phyloP scores from a whole-genome alignment of 164 flowering plant genomes.

The Santalum album region DNA sequence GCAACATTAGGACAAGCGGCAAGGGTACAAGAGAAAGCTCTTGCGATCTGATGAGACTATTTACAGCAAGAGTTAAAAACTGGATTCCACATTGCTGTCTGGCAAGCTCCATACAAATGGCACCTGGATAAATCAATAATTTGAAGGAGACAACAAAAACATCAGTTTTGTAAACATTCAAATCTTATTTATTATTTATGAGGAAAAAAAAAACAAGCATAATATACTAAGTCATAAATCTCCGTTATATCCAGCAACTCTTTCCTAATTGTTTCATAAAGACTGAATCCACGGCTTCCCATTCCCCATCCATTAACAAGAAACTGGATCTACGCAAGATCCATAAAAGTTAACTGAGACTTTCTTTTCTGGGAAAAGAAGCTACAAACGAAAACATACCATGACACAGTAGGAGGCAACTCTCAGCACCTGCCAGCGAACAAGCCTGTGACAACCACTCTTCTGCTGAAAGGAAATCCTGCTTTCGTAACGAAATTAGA shows the following conservation, averaged over 20 bases:
- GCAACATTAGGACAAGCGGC: slow-evolving; percentile 54
- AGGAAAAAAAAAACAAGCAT: too few species aligned
- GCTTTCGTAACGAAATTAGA: slow-evolving; percentile 34
- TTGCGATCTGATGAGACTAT: slow-evolving; percentile 56
- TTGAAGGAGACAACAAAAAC: neutral
- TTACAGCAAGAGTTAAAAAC: slow-evolving; percentile 45
- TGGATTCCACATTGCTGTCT: slow-evolving; percentile 34
- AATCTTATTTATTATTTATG: too few species aligned
- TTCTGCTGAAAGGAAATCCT: slow-evolving; percentile 55
- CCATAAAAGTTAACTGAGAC: too few species aligned
- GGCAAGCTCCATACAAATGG: slow-evolving; percentile 74
- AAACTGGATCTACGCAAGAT: too few species aligned
- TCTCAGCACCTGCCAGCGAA: slow-evolving; percentile 41
- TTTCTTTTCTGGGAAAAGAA: too few species aligned
- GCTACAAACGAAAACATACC: slow-evolving; percentile 34
- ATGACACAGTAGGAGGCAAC: slow-evolving; percentile 59
- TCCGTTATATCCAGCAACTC: too few species aligned
- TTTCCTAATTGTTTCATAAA: too few species aligned
- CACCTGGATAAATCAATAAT: slow-evolving; percentile 36
- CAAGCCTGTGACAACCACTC: slow-evolving; percentile 51
- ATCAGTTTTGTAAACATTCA: too few species aligned
- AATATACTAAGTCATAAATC: too few species aligned
- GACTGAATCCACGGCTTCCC: too few species aligned
- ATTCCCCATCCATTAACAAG: too few species aligned
- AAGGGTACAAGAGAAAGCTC: slow-evolving; percentile 28